phyloP scores from a whole-genome alignment of 73 alveolate species.

The Tetrahymena malaccensis region DNA sequence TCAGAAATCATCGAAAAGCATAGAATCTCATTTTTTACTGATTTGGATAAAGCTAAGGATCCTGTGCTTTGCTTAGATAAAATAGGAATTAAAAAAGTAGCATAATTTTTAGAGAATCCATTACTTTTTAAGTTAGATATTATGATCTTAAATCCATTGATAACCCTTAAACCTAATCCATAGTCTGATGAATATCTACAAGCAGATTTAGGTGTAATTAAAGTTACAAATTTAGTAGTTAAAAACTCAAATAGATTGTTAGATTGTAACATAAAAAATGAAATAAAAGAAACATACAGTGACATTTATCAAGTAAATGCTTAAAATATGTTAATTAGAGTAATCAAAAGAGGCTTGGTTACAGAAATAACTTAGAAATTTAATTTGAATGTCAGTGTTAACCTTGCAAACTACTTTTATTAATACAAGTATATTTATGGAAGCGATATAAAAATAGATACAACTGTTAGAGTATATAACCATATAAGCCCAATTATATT shows the following conservation, averaged over 20 bases:
- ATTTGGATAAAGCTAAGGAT: not conserved
- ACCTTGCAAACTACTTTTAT: not conserved
- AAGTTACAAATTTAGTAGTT: not conserved
- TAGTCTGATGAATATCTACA: not conserved
- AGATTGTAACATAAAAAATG: not conserved
- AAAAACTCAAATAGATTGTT: not conserved
- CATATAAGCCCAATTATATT: slow-evolving; percentile 24
- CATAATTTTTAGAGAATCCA: slow-evolving; percentile 10
- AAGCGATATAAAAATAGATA: not conserved
- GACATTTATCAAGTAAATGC: slow-evolving; percentile 4
- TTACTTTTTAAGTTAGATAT: slow-evolving; percentile 9
- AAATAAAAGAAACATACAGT: slow-evolving; percentile 11
- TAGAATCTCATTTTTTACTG: not conserved
- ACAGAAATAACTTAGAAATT: slow-evolving; percentile 26
- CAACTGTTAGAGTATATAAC: not conserved
- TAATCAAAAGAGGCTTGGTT: not conserved
- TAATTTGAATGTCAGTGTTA: slow-evolving; percentile 20
- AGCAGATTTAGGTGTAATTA: slow-evolving; percentile 19
- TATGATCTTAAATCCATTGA: slow-evolving; percentile 7
- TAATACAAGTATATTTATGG: slow-evolving; percentile 9
- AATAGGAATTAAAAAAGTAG: not conserved
- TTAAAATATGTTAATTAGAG: not conserved
- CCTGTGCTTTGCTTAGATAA: not conserved
- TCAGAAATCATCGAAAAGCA: not conserved
- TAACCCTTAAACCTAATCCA: slow-evolving; percentile 13